Evolutionary conservation across 2,329 filamentous ascomycete species (phyloP), one percentile per base, ranked within the genome.

Genomic region (Sclerotinia subarctica): DNA sequence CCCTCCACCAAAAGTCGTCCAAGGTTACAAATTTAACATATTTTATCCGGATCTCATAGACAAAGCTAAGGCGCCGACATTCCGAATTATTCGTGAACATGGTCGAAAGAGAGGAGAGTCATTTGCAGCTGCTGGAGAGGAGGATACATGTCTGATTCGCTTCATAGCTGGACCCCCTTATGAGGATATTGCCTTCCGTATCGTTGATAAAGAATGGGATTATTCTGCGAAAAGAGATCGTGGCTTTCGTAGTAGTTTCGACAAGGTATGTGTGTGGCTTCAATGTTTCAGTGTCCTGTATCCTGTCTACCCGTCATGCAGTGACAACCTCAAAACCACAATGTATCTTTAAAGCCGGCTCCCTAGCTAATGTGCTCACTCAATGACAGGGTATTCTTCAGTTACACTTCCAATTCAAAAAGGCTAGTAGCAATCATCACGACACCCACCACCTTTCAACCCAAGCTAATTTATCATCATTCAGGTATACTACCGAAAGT

Each of bases 1-100:
- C 76, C 95, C 95, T 2, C 95, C 95, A 1, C 95, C 95, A 35
- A 97, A 97, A 80, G 94, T 99, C 8, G 95, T 99, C 15, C 95
- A 99, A 78, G 95, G 95, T 68, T 99, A 99, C 84, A 97, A 96
- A 79, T 99, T 99, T 85, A 98, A 99, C 81, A 94, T 99, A 64
- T 99, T 99, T 81, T 99, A 99, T 77, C 95, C 95, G 0, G 95
- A 99, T 74, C 87, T 99, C 44, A 93, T 98, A 75, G 94, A 98
- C 82, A 96, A 94, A 81, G 88, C 90, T 44, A 97, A 94, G 79
- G 94, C 95, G 1, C 95, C 95, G 13, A 98, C 94, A 0, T 99
- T 96, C 81, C 92, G 92, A 77, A 98, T 99, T 73, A 92, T 97
- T 76, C 90, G 95, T 52, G 95, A 98, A 80, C 89, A 95, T 76